Conservation (phyloP, 352 stramenopile species). For the Pythium angustatum region DNA sequence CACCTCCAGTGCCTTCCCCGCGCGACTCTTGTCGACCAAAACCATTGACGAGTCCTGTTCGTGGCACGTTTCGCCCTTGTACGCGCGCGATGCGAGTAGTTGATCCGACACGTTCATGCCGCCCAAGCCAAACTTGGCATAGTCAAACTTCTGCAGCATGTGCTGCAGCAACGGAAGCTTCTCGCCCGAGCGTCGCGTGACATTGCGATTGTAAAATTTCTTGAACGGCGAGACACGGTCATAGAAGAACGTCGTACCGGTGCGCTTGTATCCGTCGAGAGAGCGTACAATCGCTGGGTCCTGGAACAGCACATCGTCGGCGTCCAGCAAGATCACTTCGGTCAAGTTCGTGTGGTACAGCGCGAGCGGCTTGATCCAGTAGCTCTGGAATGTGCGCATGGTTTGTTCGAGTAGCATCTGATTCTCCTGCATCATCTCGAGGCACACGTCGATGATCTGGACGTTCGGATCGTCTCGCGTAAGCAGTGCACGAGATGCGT, state of each 20-base stretch:
- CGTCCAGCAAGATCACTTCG: conserved; percentile 44
- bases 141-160: conserved; percentile 60
- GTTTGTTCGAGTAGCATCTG: conserved; percentile 21
- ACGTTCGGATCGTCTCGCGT: conserved; percentile 44
- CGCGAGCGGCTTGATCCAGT: conserved; percentile 39
- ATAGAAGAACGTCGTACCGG: conserved; percentile 73
- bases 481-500: conserved; percentile 39
- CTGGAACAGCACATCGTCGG: conserved; percentile 52
- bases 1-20: conserved; percentile 42
- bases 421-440: conserved; percentile 36
- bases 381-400: conserved; percentile 30
- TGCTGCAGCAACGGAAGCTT: conserved; percentile 42
- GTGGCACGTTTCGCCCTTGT: conserved; percentile 44
- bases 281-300: conserved; percentile 43
- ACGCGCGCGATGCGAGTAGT: conserved; percentile 41
- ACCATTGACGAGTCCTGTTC: conserved; percentile 71
- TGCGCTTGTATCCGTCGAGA: conserved; percentile 47
- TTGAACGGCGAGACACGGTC: conserved; percentile 57
- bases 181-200: conserved; percentile 27
- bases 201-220: conserved; percentile 39
- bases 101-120: conserved; percentile 23
- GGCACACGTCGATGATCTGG: conserved; percentile 70
- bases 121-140: conserved; percentile 40
- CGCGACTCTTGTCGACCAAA: conserved; percentile 47
- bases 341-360: conserved; percentile 27